Evolutionary conservation across 345 rosid genomes (phyloP), one percentile per base, ranked within the genome.

Genomic region (Gossypium mustelinum): DNA sequence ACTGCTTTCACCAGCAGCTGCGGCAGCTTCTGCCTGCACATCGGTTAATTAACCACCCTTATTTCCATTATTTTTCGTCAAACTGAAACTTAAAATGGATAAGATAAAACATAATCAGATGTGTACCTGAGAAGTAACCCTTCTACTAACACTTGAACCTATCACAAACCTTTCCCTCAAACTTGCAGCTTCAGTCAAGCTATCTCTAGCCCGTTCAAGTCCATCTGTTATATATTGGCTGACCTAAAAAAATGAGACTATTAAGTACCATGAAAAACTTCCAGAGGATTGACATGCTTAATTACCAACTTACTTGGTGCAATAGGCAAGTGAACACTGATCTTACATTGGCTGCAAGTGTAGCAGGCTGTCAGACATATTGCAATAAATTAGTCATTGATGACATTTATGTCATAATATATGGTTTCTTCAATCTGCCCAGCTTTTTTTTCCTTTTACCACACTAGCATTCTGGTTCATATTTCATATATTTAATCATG

Each of bases 1-100:
- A 85, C 99, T 91, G 88, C 90, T 95, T 88, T 95, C 99, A 74
- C 99, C 98, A 75, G 99, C 99, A 56, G 97, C 97, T 65, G 98
- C 99, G 73, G 97, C 93, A 62, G 99, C 99, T 87, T 95, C 97
- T 77, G 97, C 98, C 99, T 95, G 86, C 81, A 82, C 69, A 76
- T 57, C 60, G 82, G 79, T 45, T 59, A 79, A 73, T 75, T 52
- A 79, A 75, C 56, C 66, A 77, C 59, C 55, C 25, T 85, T 79
- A 72, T 67, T 41, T 75, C 58, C 18, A 48, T 72, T 16, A 27
- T 70, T 69, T 17, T 56, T 71, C 24, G 2, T 52, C 18, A 9
- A 56, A 51, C 4, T 9, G 70, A 27, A 66, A 61, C 43, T 12
- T 64, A 66, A 27, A 57, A 72, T 57, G 48, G 58, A 47, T 24